Percentiles rank a stretch among this genome's conserved stretches.
Evolutionary conservation across 352 stramenopile genomes (phyloP).

Genomic region (Phytophthora pini): DNA sequence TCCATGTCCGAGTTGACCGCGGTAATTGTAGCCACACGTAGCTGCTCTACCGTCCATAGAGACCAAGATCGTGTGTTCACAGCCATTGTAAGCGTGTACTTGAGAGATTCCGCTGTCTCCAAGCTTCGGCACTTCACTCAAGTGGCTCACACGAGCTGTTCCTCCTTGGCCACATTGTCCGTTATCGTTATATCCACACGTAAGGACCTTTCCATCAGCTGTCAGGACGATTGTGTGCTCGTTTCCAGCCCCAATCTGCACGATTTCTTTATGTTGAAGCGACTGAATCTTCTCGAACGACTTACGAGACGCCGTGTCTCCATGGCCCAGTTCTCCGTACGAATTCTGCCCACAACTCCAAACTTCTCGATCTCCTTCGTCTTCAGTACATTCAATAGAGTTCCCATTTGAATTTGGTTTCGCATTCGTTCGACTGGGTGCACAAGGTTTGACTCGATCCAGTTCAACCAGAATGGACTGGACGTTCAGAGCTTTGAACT

Average conservation of each 20-base stretch:
- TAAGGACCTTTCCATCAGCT: conserved; percentile 78
- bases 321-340: conserved; percentile 93
- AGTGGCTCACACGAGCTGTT: conserved; percentile 75
- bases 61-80: conserved; percentile 91
- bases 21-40: conserved; percentile 94
- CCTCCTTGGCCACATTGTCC: conserved; percentile 92
- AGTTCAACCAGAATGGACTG: conserved; percentile 50
- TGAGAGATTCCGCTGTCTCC: conserved; percentile 58
- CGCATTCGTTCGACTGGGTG: conserved; percentile 6
- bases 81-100: conserved; percentile 94
- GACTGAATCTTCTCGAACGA: conserved; percentile 78
- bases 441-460: conserved; percentile 38
- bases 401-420: conserved; percentile 5
- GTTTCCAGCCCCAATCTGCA: conserved; percentile 91
- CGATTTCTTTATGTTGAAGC: conserved; percentile 78
- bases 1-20: conserved; percentile 92
- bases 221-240: conserved; percentile 92
- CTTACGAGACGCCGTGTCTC: conserved; percentile 89
- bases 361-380: conserved; percentile 82
- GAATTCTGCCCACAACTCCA: conserved; percentile 96
- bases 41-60: conserved; percentile 77
- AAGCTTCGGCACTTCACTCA: conserved; percentile 80
- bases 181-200: conserved; percentile 95
- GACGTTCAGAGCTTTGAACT: conserved; percentile 56
- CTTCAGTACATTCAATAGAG: conserved; percentile 9